Evolutionary conservation across 306 rosid species (phyloP).

Genomic region (Abrus pulchellus): DNA sequence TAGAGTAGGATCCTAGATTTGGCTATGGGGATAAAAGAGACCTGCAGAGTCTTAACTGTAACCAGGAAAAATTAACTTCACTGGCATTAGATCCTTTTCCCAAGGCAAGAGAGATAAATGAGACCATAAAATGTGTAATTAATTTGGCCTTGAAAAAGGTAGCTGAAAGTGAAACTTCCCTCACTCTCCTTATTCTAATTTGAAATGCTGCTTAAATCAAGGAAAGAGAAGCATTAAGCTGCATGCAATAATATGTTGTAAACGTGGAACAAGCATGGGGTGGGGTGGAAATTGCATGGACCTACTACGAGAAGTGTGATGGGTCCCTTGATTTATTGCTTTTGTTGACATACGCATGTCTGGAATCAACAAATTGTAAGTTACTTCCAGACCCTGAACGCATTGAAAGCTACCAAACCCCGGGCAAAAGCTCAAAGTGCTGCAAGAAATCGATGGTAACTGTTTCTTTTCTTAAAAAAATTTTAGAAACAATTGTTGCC

Average conservation of each 20-base stretch:
- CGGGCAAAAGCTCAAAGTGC: constrained; percentile 43
- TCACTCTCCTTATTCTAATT: neutral
- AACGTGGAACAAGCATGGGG: constrained; percentile 38
- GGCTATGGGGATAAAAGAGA: constrained; percentile 22
- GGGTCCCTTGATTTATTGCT: constrained; percentile 44
- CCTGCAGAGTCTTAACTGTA: constrained; percentile 29
- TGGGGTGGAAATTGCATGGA: neutral
- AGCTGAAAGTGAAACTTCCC: constrained; percentile 21
- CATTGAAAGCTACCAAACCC: constrained; percentile 28
- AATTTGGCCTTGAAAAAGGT: constrained; percentile 2
- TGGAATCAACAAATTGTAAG: constrained; percentile 13
- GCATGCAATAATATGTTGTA: constrained; percentile 28
- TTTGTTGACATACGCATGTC: constrained; percentile 25
- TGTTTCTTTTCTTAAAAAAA: neutral
- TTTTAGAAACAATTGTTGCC: neutral
- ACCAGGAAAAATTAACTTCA: neutral
- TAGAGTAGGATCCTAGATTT: neutral
- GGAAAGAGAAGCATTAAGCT: constrained; percentile 28
- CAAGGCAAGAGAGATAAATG: constrained; percentile 20
- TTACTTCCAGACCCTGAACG: constrained; percentile 33
- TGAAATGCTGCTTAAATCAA: constrained; percentile 5
- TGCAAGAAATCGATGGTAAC: constrained; percentile 42
- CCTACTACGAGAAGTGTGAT: constrained; percentile 19
- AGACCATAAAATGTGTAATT: neutral
- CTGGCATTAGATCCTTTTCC: constrained; percentile 22